Evolutionary conservation across 1,139 yeast genomes (phyloP).

Genomic region (Kodamaea sp.): DNA sequence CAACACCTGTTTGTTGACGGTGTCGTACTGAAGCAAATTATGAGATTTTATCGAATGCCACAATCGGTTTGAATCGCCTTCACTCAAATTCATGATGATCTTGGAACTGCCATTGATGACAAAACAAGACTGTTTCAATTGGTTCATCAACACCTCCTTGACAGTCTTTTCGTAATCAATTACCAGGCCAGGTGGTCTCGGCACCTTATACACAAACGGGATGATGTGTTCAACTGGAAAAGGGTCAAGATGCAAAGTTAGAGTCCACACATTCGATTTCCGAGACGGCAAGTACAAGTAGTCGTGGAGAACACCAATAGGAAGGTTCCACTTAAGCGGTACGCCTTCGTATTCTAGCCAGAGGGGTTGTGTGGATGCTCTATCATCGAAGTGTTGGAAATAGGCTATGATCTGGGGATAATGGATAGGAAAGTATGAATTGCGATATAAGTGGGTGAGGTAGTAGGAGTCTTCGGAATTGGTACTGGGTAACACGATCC

Average conservation of each 20-base stretch:
- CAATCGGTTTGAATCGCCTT: constrained; percentile 53
- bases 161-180: constrained; percentile 33
- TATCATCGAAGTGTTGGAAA: constrained; percentile 41
- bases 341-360: constrained; percentile 72
- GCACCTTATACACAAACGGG: constrained; percentile 36
- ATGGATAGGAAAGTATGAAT: constrained; percentile 59
- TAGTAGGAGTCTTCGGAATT: constrained; percentile 14
- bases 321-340: constrained; percentile 78
- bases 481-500: constrained; percentile 23
- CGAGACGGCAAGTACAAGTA: constrained; percentile 28
- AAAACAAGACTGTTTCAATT: constrained; percentile 75
- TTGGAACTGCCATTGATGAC: constrained; percentile 74
- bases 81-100: constrained; percentile 71
- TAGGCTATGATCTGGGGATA: constrained; percentile 42
- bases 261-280: constrained; percentile 42
- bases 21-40: constrained; percentile 26
- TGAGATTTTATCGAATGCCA: constrained; percentile 54
- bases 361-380: constrained; percentile 30
- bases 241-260: constrained; percentile 40
- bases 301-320: constrained; percentile 73
- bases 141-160: constrained; percentile 66
- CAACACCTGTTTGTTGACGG: constrained; percentile 32
- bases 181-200: constrained; percentile 9
- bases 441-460: constrained; percentile 36
- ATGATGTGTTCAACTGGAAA: constrained; percentile 58